Evolutionary conservation across 2,329 filamentous ascomycete species (phyloP).

Genomic region (Thelonectria blattea): DNA sequence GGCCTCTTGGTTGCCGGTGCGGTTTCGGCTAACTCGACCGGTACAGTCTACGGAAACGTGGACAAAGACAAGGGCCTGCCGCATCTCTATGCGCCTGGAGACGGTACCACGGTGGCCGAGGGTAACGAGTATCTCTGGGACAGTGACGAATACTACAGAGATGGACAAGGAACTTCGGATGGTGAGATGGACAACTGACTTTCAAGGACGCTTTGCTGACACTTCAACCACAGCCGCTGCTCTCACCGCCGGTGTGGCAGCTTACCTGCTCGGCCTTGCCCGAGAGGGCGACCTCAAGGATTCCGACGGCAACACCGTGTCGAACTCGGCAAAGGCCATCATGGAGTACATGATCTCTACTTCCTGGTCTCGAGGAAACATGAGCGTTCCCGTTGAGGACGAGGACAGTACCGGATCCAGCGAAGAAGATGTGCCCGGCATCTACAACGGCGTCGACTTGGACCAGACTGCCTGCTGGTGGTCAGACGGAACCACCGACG

Average conservation of each 20-base stretch:
- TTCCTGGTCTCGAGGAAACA: constrained; percentile 2
- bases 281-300: neutral
- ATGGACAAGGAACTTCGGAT: neutral
- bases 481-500: neutral
- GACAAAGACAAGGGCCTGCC: neutral
- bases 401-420: neutral
- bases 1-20: neutral
- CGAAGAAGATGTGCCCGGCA: neutral
- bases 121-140: neutral
- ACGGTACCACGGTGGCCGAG: neutral
- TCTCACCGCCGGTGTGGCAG: too few relatives aligned
- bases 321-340: neutral
- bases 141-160: neutral
- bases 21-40: neutral
- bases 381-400: neutral
- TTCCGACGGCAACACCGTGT: neutral
- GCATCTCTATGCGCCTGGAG: constrained; percentile 3
- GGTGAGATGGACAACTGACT: neutral
- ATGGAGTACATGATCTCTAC: neutral
- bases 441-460: constrained; percentile 6
- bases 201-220: neutral
- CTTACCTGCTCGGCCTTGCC: neutral
- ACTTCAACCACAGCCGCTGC: neutral
- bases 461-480: neutral
- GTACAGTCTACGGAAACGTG: neutral